Evolutionary conservation across 2,329 filamentous ascomycete genomes (phyloP).

Genomic region (Ascochyta clinopodiicola): DNA sequence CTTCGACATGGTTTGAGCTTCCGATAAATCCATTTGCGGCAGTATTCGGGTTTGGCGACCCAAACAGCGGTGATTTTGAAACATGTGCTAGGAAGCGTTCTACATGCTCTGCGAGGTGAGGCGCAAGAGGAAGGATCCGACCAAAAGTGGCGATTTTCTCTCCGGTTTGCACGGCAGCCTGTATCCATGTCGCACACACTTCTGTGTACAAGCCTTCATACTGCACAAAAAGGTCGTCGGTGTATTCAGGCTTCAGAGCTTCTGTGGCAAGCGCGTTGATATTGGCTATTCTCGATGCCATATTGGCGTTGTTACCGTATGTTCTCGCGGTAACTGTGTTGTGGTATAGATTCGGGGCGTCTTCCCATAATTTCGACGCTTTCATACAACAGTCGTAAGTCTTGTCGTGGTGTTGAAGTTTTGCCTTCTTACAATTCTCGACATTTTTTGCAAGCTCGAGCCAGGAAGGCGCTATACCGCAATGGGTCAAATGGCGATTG

Average conservation of each 20-base stretch:
- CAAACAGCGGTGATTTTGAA: constrained; percentile 35
- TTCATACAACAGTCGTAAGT: constrained; percentile 24
- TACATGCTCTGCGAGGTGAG: constrained; percentile 77
- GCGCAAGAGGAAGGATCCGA: constrained; percentile 80
- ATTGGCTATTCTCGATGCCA: constrained; percentile 35
- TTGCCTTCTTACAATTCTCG: constrained; percentile 23
- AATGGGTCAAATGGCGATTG: constrained; percentile 13
- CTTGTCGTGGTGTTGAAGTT: constrained; percentile 24
- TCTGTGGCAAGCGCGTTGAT: constrained; percentile 37
- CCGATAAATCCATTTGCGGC: neutral
- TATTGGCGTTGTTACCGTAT: constrained; percentile 22
- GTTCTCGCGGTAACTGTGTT: constrained; percentile 22
- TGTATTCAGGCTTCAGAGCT: constrained; percentile 69
- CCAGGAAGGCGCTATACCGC: constrained; percentile 30
- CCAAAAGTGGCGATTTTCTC: constrained; percentile 73
- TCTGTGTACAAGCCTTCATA: constrained; percentile 81
- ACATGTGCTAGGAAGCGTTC: constrained; percentile 55
- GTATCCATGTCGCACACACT: constrained; percentile 80
- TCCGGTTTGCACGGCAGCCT: constrained; percentile 46
- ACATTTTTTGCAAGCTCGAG: constrained; percentile 28
- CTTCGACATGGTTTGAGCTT: constrained; percentile 40
- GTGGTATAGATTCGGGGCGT: constrained; percentile 32
- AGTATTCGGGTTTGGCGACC: constrained; percentile 8
- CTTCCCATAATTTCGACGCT: constrained; percentile 48
- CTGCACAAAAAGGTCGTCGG: constrained; percentile 74